Evolutionary conservation across 2,329 filamentous ascomycete species (phyloP).

Genomic region (Colletotrichum cereale): DNA sequence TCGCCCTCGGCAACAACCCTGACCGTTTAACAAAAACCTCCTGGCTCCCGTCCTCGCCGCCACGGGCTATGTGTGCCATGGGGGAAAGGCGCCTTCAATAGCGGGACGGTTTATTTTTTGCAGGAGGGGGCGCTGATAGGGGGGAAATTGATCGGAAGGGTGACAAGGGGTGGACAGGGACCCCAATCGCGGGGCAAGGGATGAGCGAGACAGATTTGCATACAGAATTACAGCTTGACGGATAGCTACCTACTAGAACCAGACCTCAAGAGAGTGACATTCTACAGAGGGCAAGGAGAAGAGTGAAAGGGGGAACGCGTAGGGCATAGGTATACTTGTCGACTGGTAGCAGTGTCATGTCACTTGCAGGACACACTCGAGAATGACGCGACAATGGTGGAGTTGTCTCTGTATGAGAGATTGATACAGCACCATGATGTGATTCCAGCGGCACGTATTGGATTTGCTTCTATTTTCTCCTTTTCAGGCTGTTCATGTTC

Average conservation of each 20-base stretch:
- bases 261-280: slow-evolving; percentile 16
- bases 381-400: slow-evolving; percentile 14
- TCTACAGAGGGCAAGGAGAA: background rate
- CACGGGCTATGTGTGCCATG: slow-evolving; percentile 17
- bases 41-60: slow-evolving; percentile 18
- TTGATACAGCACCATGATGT: slow-evolving; percentile 5
- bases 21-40: slow-evolving; percentile 25
- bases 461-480: background rate
- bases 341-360: background rate
- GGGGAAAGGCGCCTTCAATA: slow-evolving; percentile 27
- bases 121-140: slow-evolving; percentile 12
- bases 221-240: slow-evolving; percentile 28
- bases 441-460: slow-evolving; percentile 6
- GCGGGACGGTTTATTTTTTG: slow-evolving; percentile 30
- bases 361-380: background rate
- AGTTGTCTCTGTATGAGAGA: background rate
- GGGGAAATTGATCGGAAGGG: slow-evolving; percentile 29
- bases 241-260: slow-evolving; percentile 23
- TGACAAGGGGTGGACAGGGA: slow-evolving; percentile 29
- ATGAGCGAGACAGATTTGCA: slow-evolving; percentile 33
- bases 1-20: slow-evolving; percentile 30
- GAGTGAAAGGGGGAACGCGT: background rate
- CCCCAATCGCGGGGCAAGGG: slow-evolving; percentile 31
- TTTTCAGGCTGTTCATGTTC: slow-evolving; percentile 6
- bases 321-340: background rate